Base-by-base conservation (phyloP, 2,329 filamentous ascomycete species). In the Neofusicoccum parvum region DNA sequence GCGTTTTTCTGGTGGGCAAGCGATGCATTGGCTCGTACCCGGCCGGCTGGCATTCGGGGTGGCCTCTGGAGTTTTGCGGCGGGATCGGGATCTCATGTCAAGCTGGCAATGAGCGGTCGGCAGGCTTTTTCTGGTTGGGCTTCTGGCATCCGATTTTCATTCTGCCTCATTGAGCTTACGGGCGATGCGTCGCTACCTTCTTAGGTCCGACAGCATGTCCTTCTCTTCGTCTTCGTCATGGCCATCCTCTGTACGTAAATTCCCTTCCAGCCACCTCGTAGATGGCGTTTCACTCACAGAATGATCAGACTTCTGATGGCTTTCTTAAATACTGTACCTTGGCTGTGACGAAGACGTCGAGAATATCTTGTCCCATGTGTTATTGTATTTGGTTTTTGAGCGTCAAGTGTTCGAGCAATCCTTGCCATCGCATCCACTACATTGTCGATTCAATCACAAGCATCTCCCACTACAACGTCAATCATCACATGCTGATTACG, bases 171-270 rank as follows among this genome's bases (percentile, higher is more conserved):
- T 69, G 65, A 72, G 67, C 73, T 70, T 72, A 68, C 65, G 68
- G 73, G 73, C 72, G 69, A 72, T 69, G 70, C 65, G 64, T 71
- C 69, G 70, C 73, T 76, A 71, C 74, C 72, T 75, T 71, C 70
- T 68, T 70, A 72, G 72, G 74, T 71, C 69, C 70, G 60, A 71
- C 71, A 72, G 71, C 73, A 72, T 72, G 67, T 70, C 70, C 78
- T 76, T 78, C 74, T 78, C 77, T 73, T 79, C 77, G 75, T 79
- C 77, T 79, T 78, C 76, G 77, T 79, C 78, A 78, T 79, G 76
- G 76, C 73, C 75, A 77, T 78, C 73, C 73, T 72, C 75, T 79
- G 77, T 79, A 79, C 74, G 77, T 79, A 79, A 68, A 72, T 70
- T 73, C 74, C 75, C 76, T 77, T 73, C 58, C 75, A 74, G 75